A percentile compares a stretch with the other conserved stretches of the same genome.
Evolutionary conservation across 768 basidiomycete genomes (phyloP).

Genomic region (Naganishia randhawae): DNA sequence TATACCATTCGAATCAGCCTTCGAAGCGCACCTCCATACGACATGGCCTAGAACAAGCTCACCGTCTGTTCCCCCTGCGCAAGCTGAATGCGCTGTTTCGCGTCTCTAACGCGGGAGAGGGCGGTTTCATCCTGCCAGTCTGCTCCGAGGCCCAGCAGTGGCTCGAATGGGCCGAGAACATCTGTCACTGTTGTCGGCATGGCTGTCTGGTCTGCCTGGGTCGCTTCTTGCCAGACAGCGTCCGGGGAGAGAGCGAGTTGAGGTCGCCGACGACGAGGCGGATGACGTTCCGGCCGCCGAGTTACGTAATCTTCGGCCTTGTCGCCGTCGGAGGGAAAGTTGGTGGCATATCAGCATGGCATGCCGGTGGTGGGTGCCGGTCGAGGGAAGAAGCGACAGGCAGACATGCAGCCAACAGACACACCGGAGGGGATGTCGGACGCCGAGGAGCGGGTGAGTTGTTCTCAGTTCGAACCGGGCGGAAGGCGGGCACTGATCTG

Average conservation of each 20-base stretch:
- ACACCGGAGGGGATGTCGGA: not conserved
- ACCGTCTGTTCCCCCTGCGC: not conserved
- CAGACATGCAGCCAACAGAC: not conserved
- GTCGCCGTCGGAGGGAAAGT: too few relatives aligned
- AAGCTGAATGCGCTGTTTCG: not conserved
- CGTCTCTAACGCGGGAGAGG: not conserved
- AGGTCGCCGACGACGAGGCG: not conserved
- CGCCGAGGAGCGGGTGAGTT: not conserved
- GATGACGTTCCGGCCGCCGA: constrained; percentile 3
- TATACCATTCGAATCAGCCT: not conserved
- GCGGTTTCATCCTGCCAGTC: not conserved
- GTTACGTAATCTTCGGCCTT: constrained; percentile 17
- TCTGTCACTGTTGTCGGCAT: not conserved
- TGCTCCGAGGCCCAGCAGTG: not conserved
- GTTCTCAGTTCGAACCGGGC: not conserved
- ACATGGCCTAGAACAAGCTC: too few relatives aligned
- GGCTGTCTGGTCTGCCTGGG: too few relatives aligned
- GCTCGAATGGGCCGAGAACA: not conserved
- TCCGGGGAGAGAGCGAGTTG: not conserved
- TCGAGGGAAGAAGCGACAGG: not conserved
- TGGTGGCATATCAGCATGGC: too few relatives aligned
- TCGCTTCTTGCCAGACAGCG: too few relatives aligned
- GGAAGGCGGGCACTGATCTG: not conserved
- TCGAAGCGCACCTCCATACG: too few relatives aligned
- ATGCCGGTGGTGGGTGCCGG: too few relatives aligned